These are phyloP conservation scores for Corylus americana DNA, from an alignment of 306 rosid species.

Conservation along the genomic window DNA sequence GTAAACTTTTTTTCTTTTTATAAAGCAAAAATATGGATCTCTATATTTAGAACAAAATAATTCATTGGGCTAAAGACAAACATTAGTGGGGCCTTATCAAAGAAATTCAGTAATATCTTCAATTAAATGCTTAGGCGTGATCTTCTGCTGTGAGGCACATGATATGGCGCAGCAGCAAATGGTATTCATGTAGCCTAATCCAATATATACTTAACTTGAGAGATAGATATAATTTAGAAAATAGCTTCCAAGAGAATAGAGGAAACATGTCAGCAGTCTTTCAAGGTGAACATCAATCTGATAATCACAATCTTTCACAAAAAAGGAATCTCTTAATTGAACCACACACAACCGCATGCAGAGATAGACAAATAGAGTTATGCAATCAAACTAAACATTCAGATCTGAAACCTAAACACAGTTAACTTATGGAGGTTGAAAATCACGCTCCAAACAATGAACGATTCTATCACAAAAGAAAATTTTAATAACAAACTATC, in stretches of 20 bases:
- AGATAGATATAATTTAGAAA: not conserved
- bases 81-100: not conserved
- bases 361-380: not conserved
- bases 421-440: not conserved
- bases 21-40: not conserved
- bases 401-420: conserved; percentile 10
- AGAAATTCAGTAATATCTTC: not conserved
- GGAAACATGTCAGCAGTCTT: not conserved
- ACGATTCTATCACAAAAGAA: not conserved
- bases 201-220: not conserved
- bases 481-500: not conserved
- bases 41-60: not conserved
- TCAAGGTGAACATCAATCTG: not conserved
- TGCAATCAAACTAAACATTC: conserved; percentile 9
- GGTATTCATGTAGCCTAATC: not conserved
- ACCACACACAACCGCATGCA: not conserved
- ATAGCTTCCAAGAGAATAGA: not conserved
- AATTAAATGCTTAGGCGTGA: not conserved
- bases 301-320: not conserved
- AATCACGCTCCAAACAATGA: not conserved
- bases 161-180: not conserved
- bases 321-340: not conserved
- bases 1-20: not conserved
- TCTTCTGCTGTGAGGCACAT: not conserved
- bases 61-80: not conserved